Conservation (phyloP, 2,329 filamentous ascomycete genomes). For the Epichloe bromicola region DNA sequence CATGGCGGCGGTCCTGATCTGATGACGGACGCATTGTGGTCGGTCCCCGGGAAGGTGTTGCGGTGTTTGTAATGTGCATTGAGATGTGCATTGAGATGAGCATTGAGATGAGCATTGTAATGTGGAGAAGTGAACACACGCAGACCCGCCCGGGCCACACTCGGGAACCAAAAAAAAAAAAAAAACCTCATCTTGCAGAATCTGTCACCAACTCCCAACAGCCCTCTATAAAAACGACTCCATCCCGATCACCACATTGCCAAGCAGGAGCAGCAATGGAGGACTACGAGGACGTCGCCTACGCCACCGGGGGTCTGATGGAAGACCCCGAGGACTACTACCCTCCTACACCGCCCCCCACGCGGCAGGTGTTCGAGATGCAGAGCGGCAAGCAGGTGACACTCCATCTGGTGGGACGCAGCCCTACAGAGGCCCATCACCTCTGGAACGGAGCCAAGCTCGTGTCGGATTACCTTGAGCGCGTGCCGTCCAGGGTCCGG, state of each 20-base stretch:
- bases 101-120: no score
- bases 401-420: slow-evolving; percentile 74
- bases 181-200: no score
- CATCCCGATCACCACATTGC: not conserved
- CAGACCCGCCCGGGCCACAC: no score
- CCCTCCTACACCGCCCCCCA: slow-evolving; percentile 65
- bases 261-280: slow-evolving; percentile 9
- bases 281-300: slow-evolving; percentile 19
- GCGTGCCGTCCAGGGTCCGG: slow-evolving; percentile 47
- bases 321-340: slow-evolving; percentile 72
- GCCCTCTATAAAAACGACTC: no score
- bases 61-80: no score
- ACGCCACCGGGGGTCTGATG: slow-evolving; percentile 47
- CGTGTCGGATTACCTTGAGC: slow-evolving; percentile 66
- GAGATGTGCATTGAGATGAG: no score
- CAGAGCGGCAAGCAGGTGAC: slow-evolving; percentile 50
- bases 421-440: slow-evolving; percentile 78
- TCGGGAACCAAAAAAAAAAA: no score
- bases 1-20: no score
- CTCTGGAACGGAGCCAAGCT: slow-evolving; percentile 85
- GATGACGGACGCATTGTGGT: no score
- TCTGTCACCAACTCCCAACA: no score
- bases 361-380: slow-evolving; percentile 58
- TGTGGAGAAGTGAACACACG: no score
- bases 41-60: no score